Evolutionary conservation across 2,329 filamentous ascomycete species (phyloP).

Genomic region (Xylariaceae sp.): DNA sequence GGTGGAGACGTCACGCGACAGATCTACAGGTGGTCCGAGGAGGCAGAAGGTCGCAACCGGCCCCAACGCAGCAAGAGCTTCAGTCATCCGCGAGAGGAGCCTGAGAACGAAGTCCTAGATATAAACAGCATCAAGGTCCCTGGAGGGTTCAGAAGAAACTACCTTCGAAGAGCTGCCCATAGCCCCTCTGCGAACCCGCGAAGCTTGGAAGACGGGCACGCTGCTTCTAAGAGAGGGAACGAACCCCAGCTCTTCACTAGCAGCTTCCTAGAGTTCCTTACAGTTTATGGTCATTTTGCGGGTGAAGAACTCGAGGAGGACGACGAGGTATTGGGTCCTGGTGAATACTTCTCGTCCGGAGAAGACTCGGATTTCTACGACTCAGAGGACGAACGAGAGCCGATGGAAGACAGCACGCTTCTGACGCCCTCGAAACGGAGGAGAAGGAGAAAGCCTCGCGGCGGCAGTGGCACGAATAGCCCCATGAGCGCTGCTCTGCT

Average conservation of each 20-base stretch:
- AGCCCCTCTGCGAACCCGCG: conserved; percentile 49
- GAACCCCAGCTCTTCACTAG: conserved; percentile 72
- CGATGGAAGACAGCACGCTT: conserved; percentile 83
- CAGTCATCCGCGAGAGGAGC: conserved; percentile 68
- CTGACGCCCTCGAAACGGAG: conserved; percentile 71
- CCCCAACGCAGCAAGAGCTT: conserved; percentile 85
- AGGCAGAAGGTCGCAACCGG: conserved; percentile 67
- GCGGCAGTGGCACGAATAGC: conserved; percentile 70
- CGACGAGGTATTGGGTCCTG: conserved; percentile 79
- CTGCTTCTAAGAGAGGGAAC: conserved; percentile 33
- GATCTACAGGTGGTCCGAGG: conserved; percentile 95
- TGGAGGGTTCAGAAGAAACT: conserved; percentile 89
- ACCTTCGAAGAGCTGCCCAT: conserved; percentile 69
- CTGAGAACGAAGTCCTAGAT: conserved; percentile 75
- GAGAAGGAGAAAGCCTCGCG: conserved; percentile 71
- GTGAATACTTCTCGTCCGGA: conserved; percentile 88
- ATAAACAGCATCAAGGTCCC: conserved; percentile 90
- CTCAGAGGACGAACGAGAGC: conserved; percentile 66
- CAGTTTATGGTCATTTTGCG: conserved; percentile 94
- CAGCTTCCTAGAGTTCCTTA: conserved; percentile 93
- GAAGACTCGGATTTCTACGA: conserved; percentile 55
- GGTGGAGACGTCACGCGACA: conserved; percentile 92
- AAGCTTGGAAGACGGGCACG: conserved; percentile 37
- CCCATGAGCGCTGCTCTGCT: conserved; percentile 77
- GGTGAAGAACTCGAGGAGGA: conserved; percentile 96